These are phyloP conservation scores for Mortierella hygrophila DNA, from an alignment of 192 early-diverging fungal genomes.

Conservation along the genomic window DNA sequence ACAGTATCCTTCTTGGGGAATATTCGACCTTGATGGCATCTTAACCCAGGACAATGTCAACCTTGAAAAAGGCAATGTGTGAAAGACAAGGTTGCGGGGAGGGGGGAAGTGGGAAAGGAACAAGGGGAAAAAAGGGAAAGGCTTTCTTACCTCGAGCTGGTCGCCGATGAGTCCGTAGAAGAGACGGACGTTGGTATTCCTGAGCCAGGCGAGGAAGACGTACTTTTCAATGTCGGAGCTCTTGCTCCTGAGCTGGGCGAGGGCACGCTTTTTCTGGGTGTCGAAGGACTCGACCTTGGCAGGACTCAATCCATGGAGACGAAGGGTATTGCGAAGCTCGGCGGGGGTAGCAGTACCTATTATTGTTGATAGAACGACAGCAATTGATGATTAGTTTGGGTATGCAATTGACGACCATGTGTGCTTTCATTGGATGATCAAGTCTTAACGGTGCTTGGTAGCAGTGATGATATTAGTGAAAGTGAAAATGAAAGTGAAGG, in stretches of 20 bases:
- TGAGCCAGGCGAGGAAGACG: conserved; percentile 86
- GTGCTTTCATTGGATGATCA: not conserved
- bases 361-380: not conserved
- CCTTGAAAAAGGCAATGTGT: not conserved
- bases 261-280: conserved; percentile 80
- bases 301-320: conserved; percentile 80
- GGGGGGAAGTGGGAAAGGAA: not conserved
- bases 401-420: not conserved
- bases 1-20: not conserved
- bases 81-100: not conserved
- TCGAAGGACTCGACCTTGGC: conserved; percentile 79
- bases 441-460: not conserved
- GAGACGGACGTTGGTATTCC: conserved; percentile 81
- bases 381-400: not conserved
- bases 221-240: conserved; percentile 84
- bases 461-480: not conserved
- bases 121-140: not conserved
- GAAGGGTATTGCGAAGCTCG: conserved; percentile 66
- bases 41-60: not conserved
- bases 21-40: not conserved
- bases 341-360: conserved; percentile 73
- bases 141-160: conserved; percentile 75
- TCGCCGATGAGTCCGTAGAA: conserved; percentile 87
- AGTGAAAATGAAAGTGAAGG: not conserved
- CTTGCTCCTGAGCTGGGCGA: conserved; percentile 78